A percentile compares a stretch with the other conserved stretches of the same genome.
Evolutionary conservation across 2,329 filamentous ascomycete species (phyloP).

Genomic region (Xylariomycetidae sp.): DNA sequence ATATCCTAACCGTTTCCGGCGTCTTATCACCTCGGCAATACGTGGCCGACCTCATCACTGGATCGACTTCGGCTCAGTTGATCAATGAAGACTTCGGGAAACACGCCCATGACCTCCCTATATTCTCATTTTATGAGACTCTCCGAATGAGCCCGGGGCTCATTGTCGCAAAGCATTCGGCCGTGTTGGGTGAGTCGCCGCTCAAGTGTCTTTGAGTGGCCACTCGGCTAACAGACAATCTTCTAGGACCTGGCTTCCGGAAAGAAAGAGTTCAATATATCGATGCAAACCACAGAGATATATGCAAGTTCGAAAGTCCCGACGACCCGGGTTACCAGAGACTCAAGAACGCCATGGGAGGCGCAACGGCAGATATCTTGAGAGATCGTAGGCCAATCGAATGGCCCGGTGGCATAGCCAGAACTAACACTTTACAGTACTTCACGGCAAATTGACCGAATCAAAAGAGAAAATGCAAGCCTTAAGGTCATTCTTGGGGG

Average conservation of each 20-base stretch:
- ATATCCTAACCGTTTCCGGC: conserved; percentile 12
- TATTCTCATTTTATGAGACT: conserved; percentile 32
- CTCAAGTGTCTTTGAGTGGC: too few species aligned
- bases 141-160: conserved; percentile 17
- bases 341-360: conserved; percentile 18
- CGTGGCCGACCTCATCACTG: conserved; percentile 18
- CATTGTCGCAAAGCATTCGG: too few species aligned
- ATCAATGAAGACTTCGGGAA: conserved; percentile 30
- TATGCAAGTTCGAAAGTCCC: conserved; percentile 26
- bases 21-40: conserved; percentile 15
- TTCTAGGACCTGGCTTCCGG: conserved; percentile 13
- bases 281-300: conserved; percentile 24
- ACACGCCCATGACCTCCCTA: conserved; percentile 15
- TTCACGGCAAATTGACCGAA: too few species aligned
- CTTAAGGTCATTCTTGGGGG: too few species aligned
- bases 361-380: too few species aligned
- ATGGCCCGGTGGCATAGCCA: too few species aligned
- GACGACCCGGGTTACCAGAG: conserved; percentile 22
- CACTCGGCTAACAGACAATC: too few species aligned
- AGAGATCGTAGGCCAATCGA: too few species aligned
- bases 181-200: too few species aligned
- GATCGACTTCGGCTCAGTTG: conserved; percentile 16
- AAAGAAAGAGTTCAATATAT: conserved; percentile 20
- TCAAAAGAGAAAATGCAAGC: too few species aligned
- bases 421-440: too few species aligned